Evolutionary conservation across 768 basidiomycete species (phyloP).

Genomic region (Panellus pusillus): DNA sequence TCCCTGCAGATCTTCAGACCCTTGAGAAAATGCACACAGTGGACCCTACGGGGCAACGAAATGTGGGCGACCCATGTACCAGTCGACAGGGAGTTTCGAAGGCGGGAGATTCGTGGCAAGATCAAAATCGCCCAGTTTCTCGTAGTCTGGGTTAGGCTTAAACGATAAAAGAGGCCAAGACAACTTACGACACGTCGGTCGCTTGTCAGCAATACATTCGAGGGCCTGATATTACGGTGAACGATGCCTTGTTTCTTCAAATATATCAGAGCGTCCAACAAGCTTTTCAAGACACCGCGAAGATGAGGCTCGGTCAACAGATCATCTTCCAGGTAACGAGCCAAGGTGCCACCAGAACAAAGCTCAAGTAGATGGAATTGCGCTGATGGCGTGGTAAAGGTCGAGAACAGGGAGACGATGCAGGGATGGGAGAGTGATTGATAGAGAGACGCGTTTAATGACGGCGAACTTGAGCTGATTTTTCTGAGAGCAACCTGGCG

Average conservation of each 20-base stretch:
- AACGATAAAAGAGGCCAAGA: background rate
- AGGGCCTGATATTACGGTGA: slow-evolving; percentile 43
- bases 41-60: slow-evolving; percentile 42
- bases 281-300: slow-evolving; percentile 36
- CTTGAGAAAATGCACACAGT: background rate
- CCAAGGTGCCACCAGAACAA: slow-evolving; percentile 42
- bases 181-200: slow-evolving; percentile 42
- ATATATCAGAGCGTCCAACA: slow-evolving; percentile 45
- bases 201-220: slow-evolving; percentile 39
- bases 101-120: slow-evolving; percentile 32
- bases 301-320: slow-evolving; percentile 35
- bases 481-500: slow-evolving; percentile 45
- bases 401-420: slow-evolving; percentile 46
- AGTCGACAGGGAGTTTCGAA: slow-evolving; percentile 20
- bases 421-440: slow-evolving; percentile 49
- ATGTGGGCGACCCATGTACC: slow-evolving; percentile 24
- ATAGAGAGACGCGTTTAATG: slow-evolving; percentile 29
- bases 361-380: slow-evolving; percentile 45
- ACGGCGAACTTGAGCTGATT: slow-evolving; percentile 24
- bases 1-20: slow-evolving; percentile 34
- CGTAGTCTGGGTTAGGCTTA: background rate
- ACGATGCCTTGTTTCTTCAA: slow-evolving; percentile 42
- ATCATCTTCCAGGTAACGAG: slow-evolving; percentile 27
- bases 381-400: slow-evolving; percentile 33
- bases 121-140: slow-evolving; percentile 50